phyloP scores from a whole-genome alignment of 371 early-diverging fungal species.

The Syncephalis plumigaleata region DNA sequence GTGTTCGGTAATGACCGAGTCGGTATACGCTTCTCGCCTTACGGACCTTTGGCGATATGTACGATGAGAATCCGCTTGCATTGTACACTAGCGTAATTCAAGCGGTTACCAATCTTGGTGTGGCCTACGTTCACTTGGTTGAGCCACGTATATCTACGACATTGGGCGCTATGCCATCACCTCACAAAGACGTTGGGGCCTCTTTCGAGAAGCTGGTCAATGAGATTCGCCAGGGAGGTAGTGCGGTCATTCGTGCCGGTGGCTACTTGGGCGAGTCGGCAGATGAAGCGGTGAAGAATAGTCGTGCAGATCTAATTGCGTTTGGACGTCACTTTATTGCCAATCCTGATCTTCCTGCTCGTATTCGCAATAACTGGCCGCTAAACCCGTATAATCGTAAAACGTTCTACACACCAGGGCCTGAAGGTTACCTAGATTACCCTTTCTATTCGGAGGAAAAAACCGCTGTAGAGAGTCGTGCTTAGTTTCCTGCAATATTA shows the following conservation, averaged over 20 bases:
- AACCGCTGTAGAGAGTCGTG: too few relatives aligned
- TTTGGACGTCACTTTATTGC: slow-evolving; percentile 10
- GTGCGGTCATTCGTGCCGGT: slow-evolving; percentile 28
- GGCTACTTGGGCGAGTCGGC: slow-evolving; percentile 45
- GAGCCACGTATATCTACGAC: background rate
- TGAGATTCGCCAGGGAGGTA: slow-evolving; percentile 23
- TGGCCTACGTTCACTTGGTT: background rate
- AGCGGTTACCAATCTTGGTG: background rate
- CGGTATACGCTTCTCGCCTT: slow-evolving; percentile 22
- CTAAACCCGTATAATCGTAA: background rate
- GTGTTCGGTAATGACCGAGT: slow-evolving; percentile 56
- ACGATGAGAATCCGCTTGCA: slow-evolving; percentile 30
- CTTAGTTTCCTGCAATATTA: too few relatives aligned
- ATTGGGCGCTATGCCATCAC: background rate
- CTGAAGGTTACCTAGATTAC: background rate
- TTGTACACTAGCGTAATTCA: slow-evolving; percentile 56
- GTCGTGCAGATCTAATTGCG: slow-evolving; percentile 9
- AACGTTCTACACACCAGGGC: background rate
- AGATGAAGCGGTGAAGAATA: slow-evolving; percentile 4
- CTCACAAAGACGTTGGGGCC: slow-evolving; percentile 24
- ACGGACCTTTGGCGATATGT: slow-evolving; percentile 46
- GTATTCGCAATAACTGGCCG: background rate
- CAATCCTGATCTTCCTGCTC: slow-evolving; percentile 6
- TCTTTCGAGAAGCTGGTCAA: slow-evolving; percentile 24
- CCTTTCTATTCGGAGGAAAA: background rate